Conservation (phyloP, 352 stramenopile genomes). For the Pythium folliculosum region DNA sequence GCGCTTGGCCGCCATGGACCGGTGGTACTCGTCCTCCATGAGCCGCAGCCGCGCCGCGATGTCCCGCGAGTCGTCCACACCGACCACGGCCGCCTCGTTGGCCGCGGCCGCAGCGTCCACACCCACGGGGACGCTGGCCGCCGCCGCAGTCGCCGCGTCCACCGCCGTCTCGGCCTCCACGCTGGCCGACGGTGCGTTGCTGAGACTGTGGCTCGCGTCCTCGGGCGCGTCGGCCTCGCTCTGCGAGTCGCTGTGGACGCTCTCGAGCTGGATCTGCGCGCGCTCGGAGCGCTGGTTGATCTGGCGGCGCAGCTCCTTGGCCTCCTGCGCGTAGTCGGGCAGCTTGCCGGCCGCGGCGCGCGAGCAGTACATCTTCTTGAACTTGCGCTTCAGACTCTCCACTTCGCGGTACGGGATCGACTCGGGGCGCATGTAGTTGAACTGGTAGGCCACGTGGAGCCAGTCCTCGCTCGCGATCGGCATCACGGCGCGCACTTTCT, state of each 20-base stretch:
- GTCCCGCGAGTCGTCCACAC: conserved; percentile 24
- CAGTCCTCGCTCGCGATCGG: conserved; percentile 53
- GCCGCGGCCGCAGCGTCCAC: neutral
- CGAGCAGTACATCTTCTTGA: conserved; percentile 73
- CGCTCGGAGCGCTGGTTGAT: conserved; percentile 50
- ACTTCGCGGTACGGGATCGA: conserved; percentile 64
- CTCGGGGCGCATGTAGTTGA: conserved; percentile 65
- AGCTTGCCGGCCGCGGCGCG: conserved; percentile 29
- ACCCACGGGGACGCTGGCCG: neutral
- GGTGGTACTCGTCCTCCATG: conserved; percentile 53
- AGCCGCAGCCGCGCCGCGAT: conserved; percentile 36
- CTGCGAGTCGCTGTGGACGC: conserved; percentile 35
- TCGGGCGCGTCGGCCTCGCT: conserved; percentile 31
- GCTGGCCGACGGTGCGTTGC: neutral
- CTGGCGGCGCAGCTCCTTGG: conserved; percentile 48
- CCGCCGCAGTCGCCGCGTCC: neutral
- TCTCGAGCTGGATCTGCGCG: conserved; percentile 33
- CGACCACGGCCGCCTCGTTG: neutral
- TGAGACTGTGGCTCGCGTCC: neutral
- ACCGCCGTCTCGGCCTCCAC: neutral
- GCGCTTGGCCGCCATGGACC: conserved; percentile 21
- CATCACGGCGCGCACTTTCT: conserved; percentile 57
- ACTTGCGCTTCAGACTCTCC: conserved; percentile 69
- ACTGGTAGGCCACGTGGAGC: conserved; percentile 66
- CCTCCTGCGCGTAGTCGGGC: conserved; percentile 52